Evolutionary conservation across 345 rosid genomes (phyloP), one percentile per base, ranked within the genome.

Genomic region (Dipteronia sinensis): DNA sequence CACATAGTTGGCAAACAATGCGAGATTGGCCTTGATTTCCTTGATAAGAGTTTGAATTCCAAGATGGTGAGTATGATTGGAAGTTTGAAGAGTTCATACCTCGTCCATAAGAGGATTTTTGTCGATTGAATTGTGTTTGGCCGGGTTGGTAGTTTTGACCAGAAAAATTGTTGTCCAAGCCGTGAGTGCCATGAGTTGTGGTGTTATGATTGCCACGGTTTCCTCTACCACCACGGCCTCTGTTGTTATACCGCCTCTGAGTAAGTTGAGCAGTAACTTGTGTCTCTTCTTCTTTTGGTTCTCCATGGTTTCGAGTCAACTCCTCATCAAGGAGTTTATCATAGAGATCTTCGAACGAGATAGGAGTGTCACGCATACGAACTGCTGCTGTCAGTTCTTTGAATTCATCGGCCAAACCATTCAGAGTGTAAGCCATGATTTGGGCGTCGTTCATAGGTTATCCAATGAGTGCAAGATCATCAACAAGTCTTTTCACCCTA

Each of bases 1-100:
- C 56, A 40, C 55, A 42, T 42, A 73, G n/a, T 73, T 73, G 76
- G 23, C 76, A 73, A 34, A 61, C 3, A 61, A 73, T 38, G 2
- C 6, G 3, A 58, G 34, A 6, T 13, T 42, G 67, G 5, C 55
- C 25, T 38, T 59, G 38, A 63, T 40, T 71, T 71, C 27, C 34
- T 1, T 46, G 20, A 71, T 17, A 20, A 17, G 3, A 58, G 10
- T 58, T 73, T 58, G 47, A 10, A 73, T 27, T 73, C 34, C 55
- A 73, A 7, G 20, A 3, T 4, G 1, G n/a, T 31, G 25, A 40
- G 2, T 59, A 13, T 3, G 67, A 61, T 38, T 61, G 55, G 20
- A 19, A n/a, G 2, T 58, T 34, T 0, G 55, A 16, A 59, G 2
- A 23, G 12, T 11, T 49, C 4, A 10, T 55, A 22, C 62, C 27